These are phyloP conservation scores for Monosporascus sp. DNA, from an alignment of 2,329 filamentous ascomycete species.

Conservation along the genomic window DNA sequence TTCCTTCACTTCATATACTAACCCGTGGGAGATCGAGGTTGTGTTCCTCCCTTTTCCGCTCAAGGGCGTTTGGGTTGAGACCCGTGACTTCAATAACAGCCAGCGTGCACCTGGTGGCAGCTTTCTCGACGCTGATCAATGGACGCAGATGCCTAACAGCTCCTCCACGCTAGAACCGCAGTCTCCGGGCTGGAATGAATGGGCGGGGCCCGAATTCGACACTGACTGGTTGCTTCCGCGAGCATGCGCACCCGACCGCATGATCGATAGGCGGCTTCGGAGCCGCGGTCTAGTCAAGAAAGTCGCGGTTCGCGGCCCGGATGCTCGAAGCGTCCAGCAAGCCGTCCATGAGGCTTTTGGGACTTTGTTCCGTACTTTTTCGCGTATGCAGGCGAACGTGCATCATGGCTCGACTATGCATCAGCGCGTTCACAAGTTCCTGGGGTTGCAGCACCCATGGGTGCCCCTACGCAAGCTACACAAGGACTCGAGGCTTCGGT, in stretches of 20 bases:
- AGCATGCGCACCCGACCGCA: constrained; percentile 58
- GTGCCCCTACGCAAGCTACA: constrained; percentile 73
- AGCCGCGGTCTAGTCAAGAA: constrained; percentile 68
- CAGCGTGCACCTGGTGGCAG: constrained; percentile 24
- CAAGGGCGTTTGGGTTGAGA: constrained; percentile 49
- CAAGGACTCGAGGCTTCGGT: constrained; percentile 67
- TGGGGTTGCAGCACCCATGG: constrained; percentile 63
- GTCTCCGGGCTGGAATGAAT: constrained; percentile 43
- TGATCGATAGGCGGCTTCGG: constrained; percentile 64
- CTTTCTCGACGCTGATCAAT: constrained; percentile 40
- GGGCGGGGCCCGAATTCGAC: constrained; percentile 39
- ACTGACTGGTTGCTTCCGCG: constrained; percentile 63
- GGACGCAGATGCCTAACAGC: constrained; percentile 50
- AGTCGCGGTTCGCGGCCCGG: constrained; percentile 55
- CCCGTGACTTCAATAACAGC: constrained; percentile 39
- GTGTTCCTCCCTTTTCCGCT: constrained; percentile 68
- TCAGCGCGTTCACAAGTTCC: constrained; percentile 37
- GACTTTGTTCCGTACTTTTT: constrained; percentile 44
- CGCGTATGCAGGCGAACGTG: constrained; percentile 26
- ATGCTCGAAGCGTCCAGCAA: constrained; percentile 62
- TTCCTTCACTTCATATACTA: constrained; percentile 53
- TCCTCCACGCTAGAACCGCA: constrained; percentile 39
- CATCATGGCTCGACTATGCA: constrained; percentile 28
- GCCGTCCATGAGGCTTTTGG: constrained; percentile 60
- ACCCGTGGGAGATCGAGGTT: constrained; percentile 72